These are phyloP conservation scores for Fraxinus dipetala DNA, from an alignment of 305 asterid genomes.

Conservation along the genomic window DNA sequence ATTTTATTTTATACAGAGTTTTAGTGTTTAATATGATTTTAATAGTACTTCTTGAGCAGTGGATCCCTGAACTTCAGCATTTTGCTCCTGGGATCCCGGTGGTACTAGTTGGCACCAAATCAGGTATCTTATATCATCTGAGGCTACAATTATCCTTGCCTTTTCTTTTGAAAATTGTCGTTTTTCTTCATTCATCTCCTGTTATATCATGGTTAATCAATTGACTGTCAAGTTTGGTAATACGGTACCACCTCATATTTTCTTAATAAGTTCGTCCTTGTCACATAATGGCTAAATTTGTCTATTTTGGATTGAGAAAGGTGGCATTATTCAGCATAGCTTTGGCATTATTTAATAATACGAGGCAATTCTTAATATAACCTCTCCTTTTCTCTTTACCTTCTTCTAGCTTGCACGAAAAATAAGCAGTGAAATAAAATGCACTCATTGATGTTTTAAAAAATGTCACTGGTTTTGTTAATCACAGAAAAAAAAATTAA, in stretches of 20 bases:
- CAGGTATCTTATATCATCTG: slow-evolving; percentile 46
- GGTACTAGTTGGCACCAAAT: slow-evolving; percentile 87
- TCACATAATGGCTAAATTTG: neutral
- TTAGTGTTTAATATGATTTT: slow-evolving; percentile 19
- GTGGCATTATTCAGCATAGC: neutral
- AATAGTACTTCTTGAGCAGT: slow-evolving; percentile 51
- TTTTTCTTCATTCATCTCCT: neutral
- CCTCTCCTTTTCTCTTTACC: neutral
- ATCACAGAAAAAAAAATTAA: neutral
- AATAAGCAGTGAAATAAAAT: neutral
- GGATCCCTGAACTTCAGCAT: slow-evolving; percentile 99
- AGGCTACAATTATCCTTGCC: neutral
- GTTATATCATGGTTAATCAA: neutral
- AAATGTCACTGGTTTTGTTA: neutral
- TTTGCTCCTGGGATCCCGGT: slow-evolving; percentile 88
- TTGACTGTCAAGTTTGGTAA: neutral
- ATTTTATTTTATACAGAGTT: neutral
- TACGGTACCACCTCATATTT: neutral
- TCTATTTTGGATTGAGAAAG: neutral
- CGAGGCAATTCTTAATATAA: neutral
- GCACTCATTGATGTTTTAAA: neutral
- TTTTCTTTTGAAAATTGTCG: neutral
- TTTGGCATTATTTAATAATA: neutral
- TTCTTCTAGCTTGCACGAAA: neutral
- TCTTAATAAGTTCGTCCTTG: neutral